Conservation (phyloP, 2,329 filamentous ascomycete species). For the Fusarium sp. region DNA sequence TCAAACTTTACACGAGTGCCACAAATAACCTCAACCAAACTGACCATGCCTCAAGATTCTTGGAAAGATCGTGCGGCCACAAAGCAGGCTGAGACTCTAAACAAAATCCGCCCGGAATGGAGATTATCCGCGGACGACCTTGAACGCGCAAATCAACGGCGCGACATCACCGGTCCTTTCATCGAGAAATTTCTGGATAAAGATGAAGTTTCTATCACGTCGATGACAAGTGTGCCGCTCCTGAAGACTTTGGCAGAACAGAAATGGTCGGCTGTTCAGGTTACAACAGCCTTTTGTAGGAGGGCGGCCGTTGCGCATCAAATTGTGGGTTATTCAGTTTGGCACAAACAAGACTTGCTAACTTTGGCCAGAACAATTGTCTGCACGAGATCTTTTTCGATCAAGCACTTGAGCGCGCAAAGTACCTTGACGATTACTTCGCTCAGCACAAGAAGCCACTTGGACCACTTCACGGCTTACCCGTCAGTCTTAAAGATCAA, state of each 20-base stretch:
- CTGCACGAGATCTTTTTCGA: slow-evolving; percentile 38
- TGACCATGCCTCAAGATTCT: not conserved
- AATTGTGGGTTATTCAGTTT: slow-evolving; percentile 50
- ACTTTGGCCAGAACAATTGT: slow-evolving; percentile 14
- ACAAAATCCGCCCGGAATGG: slow-evolving; percentile 39
- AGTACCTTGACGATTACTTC: slow-evolving; percentile 24
- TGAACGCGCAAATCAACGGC: slow-evolving; percentile 11
- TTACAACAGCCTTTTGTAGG: slow-evolving; percentile 63
- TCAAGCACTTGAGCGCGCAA: slow-evolving; percentile 26
- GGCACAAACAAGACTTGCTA: slow-evolving; percentile 52
- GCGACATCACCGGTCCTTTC: slow-evolving; percentile 32
- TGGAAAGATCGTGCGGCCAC: slow-evolving; percentile 36
- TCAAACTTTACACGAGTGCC: not conserved
- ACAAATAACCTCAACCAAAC: rapidly evolving
- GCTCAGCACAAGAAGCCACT: slow-evolving; percentile 4
- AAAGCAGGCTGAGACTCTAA: slow-evolving; percentile 28
- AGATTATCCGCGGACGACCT: slow-evolving; percentile 28
- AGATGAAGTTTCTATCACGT: slow-evolving; percentile 8
- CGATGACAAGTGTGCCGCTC: slow-evolving; percentile 12
- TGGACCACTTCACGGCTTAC: slow-evolving; percentile 41
- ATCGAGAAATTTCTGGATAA: slow-evolving; percentile 35
- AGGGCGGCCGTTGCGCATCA: slow-evolving; percentile 64
- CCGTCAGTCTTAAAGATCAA: slow-evolving; percentile 62
- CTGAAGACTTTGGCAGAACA: not conserved
- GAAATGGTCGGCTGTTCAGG: slow-evolving; percentile 50